phyloP scores from a whole-genome alignment of 139 green algal genomes.

The Haematococcus lacustris region DNA sequence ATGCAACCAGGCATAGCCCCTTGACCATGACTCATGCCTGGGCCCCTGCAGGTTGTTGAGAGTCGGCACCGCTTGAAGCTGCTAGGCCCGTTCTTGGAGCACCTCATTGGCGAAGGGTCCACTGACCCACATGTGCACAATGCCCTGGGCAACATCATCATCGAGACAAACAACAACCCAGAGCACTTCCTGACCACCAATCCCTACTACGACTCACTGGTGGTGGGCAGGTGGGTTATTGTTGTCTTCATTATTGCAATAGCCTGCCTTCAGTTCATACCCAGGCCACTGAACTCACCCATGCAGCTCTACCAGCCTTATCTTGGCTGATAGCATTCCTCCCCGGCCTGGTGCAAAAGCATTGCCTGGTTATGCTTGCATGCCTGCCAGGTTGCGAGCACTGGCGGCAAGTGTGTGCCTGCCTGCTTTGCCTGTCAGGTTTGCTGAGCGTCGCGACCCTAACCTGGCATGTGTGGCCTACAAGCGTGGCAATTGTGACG shows the following conservation, averaged over 20 bases:
- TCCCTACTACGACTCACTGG: slow-evolving; percentile 94
- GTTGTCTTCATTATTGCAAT: too few species aligned
- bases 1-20: too few species aligned
- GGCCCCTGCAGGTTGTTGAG: slow-evolving; percentile 73
- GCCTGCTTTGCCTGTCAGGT: slow-evolving; percentile 70
- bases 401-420: background rate
- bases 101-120: slow-evolving; percentile 90
- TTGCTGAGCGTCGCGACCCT: slow-evolving; percentile 97
- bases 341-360: too few species aligned
- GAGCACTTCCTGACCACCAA: slow-evolving; percentile 99
- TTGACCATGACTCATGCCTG: too few species aligned
- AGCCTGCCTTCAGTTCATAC: too few species aligned
- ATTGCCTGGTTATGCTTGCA: too few species aligned
- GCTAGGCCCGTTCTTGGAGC: slow-evolving; percentile 95
- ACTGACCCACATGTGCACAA: slow-evolving; percentile 95
- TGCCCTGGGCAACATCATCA: slow-evolving; percentile 97
- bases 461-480: slow-evolving; percentile 92
- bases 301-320: too few species aligned
- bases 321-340: too few species aligned
- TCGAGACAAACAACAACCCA: slow-evolving; percentile 99
- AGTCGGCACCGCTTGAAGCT: slow-evolving; percentile 90
- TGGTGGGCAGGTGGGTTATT: slow-evolving; percentile 22
- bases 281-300: too few species aligned
- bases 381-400: too few species aligned
- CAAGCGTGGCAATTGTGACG: slow-evolving; percentile 94